A percentile compares a stretch with the other conserved stretches of the same genome.
These are phyloP conservation scores for Umbellularia californica DNA, from an alignment of 164 flowering plant genomes.

Conservation along the genomic window DNA sequence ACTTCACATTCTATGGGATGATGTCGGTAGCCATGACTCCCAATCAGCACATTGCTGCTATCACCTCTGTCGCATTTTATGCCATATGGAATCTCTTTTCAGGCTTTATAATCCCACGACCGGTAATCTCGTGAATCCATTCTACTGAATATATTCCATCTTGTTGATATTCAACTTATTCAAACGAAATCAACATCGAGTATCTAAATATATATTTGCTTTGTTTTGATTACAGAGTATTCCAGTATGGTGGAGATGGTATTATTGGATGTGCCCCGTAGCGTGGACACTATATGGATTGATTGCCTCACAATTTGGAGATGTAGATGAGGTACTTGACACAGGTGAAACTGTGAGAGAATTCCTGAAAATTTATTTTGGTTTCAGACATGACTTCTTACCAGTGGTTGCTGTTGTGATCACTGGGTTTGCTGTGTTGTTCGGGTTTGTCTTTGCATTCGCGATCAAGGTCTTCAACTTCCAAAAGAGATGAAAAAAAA, in stretches of 20 bases:
- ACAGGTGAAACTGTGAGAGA: constrained; percentile 24
- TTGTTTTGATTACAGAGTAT: constrained; percentile 34
- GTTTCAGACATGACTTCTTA: constrained; percentile 37
- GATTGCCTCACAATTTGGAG: constrained; percentile 44
- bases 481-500: constrained; percentile 28
- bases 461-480: constrained; percentile 37
- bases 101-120: constrained; percentile 33
- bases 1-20: constrained; percentile 48
- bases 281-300: constrained; percentile 57
- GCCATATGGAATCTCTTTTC: constrained; percentile 39
- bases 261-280: constrained; percentile 37
- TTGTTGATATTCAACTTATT: neutral
- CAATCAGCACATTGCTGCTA: constrained; percentile 31
- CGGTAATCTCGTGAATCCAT: constrained; percentile 12
- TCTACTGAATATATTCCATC: neutral
- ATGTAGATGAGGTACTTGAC: constrained; percentile 19
- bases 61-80: constrained; percentile 27
- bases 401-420: constrained; percentile 29
- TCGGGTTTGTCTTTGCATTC: constrained; percentile 43
- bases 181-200: neutral
- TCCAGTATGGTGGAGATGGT: constrained; percentile 64
- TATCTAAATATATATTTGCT: no score
- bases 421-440: constrained; percentile 27
- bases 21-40: constrained; percentile 42
- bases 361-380: constrained; percentile 29